Conservation (phyloP, 2,329 filamentous ascomycete species). For the Aspergillus clavatus region DNA sequence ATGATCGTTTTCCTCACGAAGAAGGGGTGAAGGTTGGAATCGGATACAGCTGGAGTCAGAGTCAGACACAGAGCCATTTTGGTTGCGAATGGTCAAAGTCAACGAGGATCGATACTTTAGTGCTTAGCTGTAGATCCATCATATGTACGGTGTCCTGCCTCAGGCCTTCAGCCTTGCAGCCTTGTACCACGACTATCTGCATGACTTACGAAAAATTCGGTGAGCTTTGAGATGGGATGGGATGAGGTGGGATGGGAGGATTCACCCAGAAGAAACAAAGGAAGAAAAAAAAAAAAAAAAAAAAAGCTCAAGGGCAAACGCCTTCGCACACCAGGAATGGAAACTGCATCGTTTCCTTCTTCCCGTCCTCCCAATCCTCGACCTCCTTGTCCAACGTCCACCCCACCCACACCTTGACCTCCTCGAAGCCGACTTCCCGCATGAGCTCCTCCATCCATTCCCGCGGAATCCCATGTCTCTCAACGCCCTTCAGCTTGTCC, state of each 20-base stretch:
- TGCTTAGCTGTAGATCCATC: background rate
- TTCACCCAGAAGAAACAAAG: no score
- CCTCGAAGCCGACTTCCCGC: constrained; percentile 45
- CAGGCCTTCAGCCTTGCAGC: background rate
- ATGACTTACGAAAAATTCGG: no score
- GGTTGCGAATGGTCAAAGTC: no score
- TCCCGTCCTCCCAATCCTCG: constrained; percentile 43
- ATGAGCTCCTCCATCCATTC: constrained; percentile 42
- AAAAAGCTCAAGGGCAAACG: constrained; percentile 7
- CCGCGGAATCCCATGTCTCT: constrained; percentile 49
- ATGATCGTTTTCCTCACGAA: background rate
- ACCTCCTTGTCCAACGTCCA: constrained; percentile 50
- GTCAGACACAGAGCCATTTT: no score
- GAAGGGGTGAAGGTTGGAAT: background rate
- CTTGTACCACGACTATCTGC: no score
- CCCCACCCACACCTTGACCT: constrained; percentile 45
- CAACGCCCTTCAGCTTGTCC: constrained; percentile 50
- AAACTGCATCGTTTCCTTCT: constrained; percentile 36
- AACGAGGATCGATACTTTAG: no score
- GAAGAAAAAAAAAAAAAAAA: no score
- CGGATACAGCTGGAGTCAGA: background rate
- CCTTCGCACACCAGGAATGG: constrained; percentile 43
- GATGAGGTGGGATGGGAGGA: no score
- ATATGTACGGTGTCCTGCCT: background rate
- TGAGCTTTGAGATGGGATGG: no score